A percentile compares a stretch with the other conserved stretches of the same genome.
phyloP scores from a whole-genome alignment of 2,329 filamentous ascomycete genomes.

The Trichoderma breve region DNA sequence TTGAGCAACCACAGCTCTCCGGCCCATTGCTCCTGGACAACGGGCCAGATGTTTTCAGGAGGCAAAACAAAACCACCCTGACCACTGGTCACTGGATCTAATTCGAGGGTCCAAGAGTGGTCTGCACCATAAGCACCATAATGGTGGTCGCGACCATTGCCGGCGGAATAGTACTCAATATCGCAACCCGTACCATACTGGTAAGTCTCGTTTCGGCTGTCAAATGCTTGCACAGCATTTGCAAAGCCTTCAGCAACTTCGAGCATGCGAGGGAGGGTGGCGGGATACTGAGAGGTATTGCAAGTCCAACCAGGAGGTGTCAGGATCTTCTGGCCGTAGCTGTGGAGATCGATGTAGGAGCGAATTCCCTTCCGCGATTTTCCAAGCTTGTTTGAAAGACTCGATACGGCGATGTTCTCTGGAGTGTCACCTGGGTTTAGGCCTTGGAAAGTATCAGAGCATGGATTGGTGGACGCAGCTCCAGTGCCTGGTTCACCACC shows the following conservation, averaged over 20 bases:
- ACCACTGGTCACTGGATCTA: background rate
- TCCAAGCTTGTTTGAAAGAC: constrained; percentile 3
- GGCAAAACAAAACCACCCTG: constrained; percentile 6
- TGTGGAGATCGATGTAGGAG: constrained; percentile 12
- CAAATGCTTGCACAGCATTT: constrained; percentile 1
- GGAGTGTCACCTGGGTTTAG: constrained; percentile 44
- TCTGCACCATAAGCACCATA: background rate
- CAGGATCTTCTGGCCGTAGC: constrained; percentile 5
- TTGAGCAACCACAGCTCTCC: background rate
- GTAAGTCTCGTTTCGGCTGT: constrained; percentile 11
- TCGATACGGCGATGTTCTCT: constrained; percentile 44
- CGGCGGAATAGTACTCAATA: constrained; percentile 14
- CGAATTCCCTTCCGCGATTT: background rate
- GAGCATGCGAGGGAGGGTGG: constrained; percentile 1
- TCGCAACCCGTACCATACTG: constrained; percentile 6
- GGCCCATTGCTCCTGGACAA: constrained; percentile 10
- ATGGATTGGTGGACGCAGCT: constrained; percentile 51
- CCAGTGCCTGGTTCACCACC: constrained; percentile 35
- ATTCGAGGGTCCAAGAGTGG: constrained; percentile 8
- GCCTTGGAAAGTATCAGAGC: constrained; percentile 49
- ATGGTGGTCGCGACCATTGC: constrained; percentile 10
- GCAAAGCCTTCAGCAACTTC: constrained; percentile 4
- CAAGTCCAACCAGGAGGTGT: constrained; percentile 12
- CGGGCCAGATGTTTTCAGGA: constrained; percentile 2
- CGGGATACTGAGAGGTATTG: constrained; percentile 2